These are phyloP conservation scores for Lasiosphaeria hispida DNA, from an alignment of 495 filamentous ascomycete genomes.

Conservation along the genomic window DNA sequence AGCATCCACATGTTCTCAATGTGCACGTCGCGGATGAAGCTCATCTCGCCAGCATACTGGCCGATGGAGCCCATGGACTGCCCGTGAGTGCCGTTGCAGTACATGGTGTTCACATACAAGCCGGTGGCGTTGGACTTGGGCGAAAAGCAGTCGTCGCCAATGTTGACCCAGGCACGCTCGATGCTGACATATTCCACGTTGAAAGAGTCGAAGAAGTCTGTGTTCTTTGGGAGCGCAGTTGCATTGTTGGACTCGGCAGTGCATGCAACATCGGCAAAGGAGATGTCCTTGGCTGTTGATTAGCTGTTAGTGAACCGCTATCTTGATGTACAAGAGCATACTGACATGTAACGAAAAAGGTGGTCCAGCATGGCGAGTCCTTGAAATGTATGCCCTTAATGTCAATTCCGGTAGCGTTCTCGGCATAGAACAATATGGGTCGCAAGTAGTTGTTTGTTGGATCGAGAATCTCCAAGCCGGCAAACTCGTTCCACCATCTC, in stretches of 20 bases:
- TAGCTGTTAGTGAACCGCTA: background rate
- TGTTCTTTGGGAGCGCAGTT: slow-evolving; percentile 53
- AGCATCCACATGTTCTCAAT: slow-evolving; percentile 57
- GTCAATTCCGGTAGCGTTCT: slow-evolving; percentile 54
- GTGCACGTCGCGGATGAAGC: slow-evolving; percentile 52
- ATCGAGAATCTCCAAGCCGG: slow-evolving; percentile 40
- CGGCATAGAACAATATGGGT: slow-evolving; percentile 55
- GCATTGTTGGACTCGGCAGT: slow-evolving; percentile 54
- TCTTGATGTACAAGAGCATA: background rate
- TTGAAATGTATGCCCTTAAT: slow-evolving; percentile 56
- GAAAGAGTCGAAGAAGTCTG: slow-evolving; percentile 41
- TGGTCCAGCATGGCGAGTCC: slow-evolving; percentile 60
- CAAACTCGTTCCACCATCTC: slow-evolving; percentile 38
- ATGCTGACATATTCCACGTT: slow-evolving; percentile 6
- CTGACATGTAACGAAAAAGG: slow-evolving; percentile 51
- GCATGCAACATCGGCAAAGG: slow-evolving; percentile 52
- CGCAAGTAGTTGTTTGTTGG: slow-evolving; percentile 51
- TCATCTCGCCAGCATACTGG: slow-evolving; percentile 52
- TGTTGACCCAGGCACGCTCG: slow-evolving; percentile 46
- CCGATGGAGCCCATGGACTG: slow-evolving; percentile 59
- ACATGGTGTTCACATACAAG: slow-evolving; percentile 55
- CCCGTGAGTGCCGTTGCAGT: slow-evolving; percentile 58
- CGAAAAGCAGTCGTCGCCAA: slow-evolving; percentile 60
- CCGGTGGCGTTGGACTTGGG: slow-evolving; percentile 59
- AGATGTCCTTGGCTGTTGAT: slow-evolving; percentile 44